phyloP scores from a whole-genome alignment of 306 rosid genomes.

The Gynostemma pentaphyllum region DNA sequence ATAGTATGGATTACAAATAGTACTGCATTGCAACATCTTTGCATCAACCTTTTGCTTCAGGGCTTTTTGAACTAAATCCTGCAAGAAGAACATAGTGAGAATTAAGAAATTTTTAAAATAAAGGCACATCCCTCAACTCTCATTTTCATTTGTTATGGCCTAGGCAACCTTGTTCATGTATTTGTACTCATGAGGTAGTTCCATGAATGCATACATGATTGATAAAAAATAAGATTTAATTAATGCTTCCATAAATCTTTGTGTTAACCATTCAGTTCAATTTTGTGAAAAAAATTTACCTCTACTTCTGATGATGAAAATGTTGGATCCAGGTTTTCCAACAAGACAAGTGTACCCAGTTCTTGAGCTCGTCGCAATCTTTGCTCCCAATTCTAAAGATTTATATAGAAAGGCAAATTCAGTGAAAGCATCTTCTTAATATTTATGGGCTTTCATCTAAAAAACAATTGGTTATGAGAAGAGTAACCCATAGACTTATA shows the following conservation, averaged over 20 bases:
- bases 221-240: not conserved
- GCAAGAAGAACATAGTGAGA: not conserved
- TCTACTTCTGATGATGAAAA: conserved; percentile 36
- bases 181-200: not conserved
- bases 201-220: not conserved
- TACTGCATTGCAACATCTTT: conserved; percentile 28
- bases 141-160: not conserved
- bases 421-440: no score
- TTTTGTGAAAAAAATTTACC: conserved; percentile 16
- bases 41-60: conserved; percentile 28
- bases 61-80: conserved; percentile 36
- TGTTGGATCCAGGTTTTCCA: conserved; percentile 42
- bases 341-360: conserved; percentile 23
- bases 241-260: not conserved
- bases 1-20: conserved; percentile 16
- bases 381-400: conserved; percentile 33
- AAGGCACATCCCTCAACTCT: not conserved
- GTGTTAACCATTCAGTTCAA: not conserved
- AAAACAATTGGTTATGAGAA: no score
- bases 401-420: not conserved
- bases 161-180: not conserved
- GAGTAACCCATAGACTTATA: no score
- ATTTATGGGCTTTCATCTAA: no score
- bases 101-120: not conserved
- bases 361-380: conserved; percentile 26